Evolutionary conservation across 371 early-diverging fungal genomes (phyloP), one percentile per base, ranked within the genome.

Genomic region (Mortierella sp.): DNA sequence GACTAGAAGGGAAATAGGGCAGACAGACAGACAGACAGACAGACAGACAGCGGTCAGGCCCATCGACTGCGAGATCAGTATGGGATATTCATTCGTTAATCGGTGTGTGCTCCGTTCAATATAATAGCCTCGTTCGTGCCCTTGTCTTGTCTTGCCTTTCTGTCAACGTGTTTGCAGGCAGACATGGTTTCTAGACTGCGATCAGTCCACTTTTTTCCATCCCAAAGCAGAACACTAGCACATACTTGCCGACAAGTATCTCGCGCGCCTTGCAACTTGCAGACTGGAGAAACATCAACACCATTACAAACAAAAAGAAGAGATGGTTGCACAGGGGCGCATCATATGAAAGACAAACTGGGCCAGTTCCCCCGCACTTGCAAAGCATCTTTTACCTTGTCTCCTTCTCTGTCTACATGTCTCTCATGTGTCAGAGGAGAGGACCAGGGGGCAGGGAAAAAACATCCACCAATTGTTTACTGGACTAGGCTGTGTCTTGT

Each of bases 381-480:
- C 61, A 61, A n/a, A n/a, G n/a, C n/a, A n/a, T n/a, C 61, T 39
- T 39, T 58, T 37, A 8, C 10, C 16, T 8, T 10, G 22, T 34
- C 10, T 22, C 9, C 10, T 16, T 6, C 22, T 22, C 24, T 47
- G 19, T 47, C 16, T 16, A 2, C 37, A 61, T 61, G 61, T 61
- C 61, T 61, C 61, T 31, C 61, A 61, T 61, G 61, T 61, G 61
- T 61, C 61, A 61, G 26, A 26, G 5, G 0, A 5, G 37, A 34
- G 58, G 22, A 61, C 61, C 61, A 61, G 61, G 61, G n/a, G 61
- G 61, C 61, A 61, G 22, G 37, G 37, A 61, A 61, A 61, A 34
- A 19, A 61, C n/a, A 8, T 7, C 2, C 9, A 29, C 16, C 19
- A 1, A 19, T 34, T 61, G 31, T 55, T 31, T 55, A 29, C 24